Conservation (phyloP, 225 moss, liverwort and hornwort genomes). For the Pleurozium schreberi region DNA sequence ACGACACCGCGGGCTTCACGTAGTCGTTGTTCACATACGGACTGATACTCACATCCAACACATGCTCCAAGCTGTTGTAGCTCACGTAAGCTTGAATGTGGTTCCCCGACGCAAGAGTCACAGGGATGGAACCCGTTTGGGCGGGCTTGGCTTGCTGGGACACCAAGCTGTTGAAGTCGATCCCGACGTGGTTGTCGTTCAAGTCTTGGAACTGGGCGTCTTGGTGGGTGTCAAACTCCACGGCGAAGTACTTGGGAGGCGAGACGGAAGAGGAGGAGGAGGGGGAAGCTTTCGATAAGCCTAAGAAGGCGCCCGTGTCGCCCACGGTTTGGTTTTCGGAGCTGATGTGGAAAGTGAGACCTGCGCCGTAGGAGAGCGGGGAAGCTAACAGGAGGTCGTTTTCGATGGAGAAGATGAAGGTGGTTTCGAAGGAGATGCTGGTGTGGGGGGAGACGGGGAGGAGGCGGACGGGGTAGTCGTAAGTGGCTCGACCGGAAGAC, state of each 20-base stretch:
- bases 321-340: slow-evolving; percentile 22
- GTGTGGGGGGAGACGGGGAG: neutral
- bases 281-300: neutral
- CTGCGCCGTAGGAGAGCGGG: slow-evolving; percentile 12
- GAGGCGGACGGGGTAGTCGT: slow-evolving; percentile 21
- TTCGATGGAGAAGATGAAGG: slow-evolving; percentile 42
- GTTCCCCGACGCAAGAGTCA: neutral
- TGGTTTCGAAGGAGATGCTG: slow-evolving; percentile 29
- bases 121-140: neutral
- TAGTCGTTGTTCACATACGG: slow-evolving; percentile 14
- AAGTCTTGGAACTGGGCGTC: slow-evolving; percentile 27
- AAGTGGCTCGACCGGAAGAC: slow-evolving; percentile 19
- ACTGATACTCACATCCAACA: slow-evolving; percentile 14
- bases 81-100: slow-evolving; percentile 24
- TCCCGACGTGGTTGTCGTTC: slow-evolving; percentile 34
- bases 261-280: neutral
- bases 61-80: slow-evolving; percentile 19
- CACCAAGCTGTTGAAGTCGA: slow-evolving; percentile 24
- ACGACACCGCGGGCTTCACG: slow-evolving; percentile 3
- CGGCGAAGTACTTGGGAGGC: slow-evolving; percentile 9
- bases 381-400: neutral
- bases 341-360: slow-evolving; percentile 21
- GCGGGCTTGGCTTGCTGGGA: slow-evolving; percentile 9
- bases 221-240: slow-evolving; percentile 38
- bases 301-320: slow-evolving; percentile 6